Conservation (phyloP, 2,329 filamentous ascomycete species). For the Exophiala sideris region DNA sequence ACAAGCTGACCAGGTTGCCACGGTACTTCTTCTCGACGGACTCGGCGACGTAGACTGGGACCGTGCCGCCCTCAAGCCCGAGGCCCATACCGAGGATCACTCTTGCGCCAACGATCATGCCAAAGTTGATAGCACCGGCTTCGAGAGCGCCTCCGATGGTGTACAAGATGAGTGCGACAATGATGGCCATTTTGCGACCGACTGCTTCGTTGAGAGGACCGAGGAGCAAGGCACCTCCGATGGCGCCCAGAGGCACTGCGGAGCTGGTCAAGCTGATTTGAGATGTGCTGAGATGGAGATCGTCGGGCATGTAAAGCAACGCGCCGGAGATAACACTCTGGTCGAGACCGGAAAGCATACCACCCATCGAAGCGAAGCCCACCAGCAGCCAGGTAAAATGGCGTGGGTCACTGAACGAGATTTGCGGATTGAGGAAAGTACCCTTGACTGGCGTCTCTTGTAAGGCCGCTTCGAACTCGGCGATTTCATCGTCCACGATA, state of each 20-base stretch:
- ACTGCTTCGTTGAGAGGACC: slow-evolving; percentile 65
- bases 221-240: slow-evolving; percentile 65
- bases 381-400: slow-evolving; percentile 67
- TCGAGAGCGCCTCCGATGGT: slow-evolving; percentile 67
- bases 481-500: slow-evolving; percentile 34
- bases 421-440: slow-evolving; percentile 33
- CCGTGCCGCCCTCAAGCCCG: slow-evolving; percentile 70
- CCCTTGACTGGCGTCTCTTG: slow-evolving; percentile 23
- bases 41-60: slow-evolving; percentile 72
- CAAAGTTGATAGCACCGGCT: slow-evolving; percentile 65
- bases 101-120: slow-evolving; percentile 67
- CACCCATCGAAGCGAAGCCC: slow-evolving; percentile 71
- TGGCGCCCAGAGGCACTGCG: slow-evolving; percentile 68
- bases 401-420: slow-evolving; percentile 60
- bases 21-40: slow-evolving; percentile 64
- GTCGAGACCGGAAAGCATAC: slow-evolving; percentile 68
- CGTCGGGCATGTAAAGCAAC: slow-evolving; percentile 62
- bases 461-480: slow-evolving; percentile 33
- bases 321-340: slow-evolving; percentile 71
- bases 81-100: slow-evolving; percentile 69
- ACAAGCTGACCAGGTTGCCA: slow-evolving; percentile 70
- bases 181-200: slow-evolving; percentile 65
- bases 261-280: slow-evolving; percentile 67
- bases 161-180: slow-evolving; percentile 66
- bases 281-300: slow-evolving; percentile 53